A percentile compares a stretch with the other conserved stretches of the same genome.
phyloP scores from a whole-genome alignment of 2,329 filamentous ascomycete genomes.

The Fusarium gaditjirri region DNA sequence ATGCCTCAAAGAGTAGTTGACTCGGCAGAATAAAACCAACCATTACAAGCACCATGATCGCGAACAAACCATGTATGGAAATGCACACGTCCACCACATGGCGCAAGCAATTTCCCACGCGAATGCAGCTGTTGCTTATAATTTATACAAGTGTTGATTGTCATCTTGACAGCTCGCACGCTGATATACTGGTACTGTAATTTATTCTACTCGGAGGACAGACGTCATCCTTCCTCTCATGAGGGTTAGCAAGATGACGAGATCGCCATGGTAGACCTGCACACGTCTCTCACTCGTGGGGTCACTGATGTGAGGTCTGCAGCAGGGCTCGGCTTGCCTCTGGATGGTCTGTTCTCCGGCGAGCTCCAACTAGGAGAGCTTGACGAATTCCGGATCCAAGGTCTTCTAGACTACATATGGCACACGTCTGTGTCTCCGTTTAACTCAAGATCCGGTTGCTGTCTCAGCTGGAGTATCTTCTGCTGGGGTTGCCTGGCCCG shows the following conservation, averaged over 20 bases:
- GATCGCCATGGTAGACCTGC: slow-evolving; percentile 44
- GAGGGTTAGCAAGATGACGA: slow-evolving; percentile 42
- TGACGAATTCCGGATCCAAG: slow-evolving; percentile 40
- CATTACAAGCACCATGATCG: slow-evolving; percentile 24
- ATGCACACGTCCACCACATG: slow-evolving; percentile 14
- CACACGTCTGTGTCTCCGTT: slow-evolving; percentile 15
- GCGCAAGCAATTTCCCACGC: slow-evolving; percentile 6
- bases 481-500: slow-evolving; percentile 27
- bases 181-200: slow-evolving; percentile 35
- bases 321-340: slow-evolving; percentile 48
- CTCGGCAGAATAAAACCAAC: slow-evolving; percentile 16
- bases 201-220: slow-evolving; percentile 44
- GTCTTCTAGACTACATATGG: slow-evolving; percentile 38
- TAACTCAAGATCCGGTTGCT: slow-evolving; percentile 42
- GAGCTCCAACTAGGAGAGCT: slow-evolving; percentile 39
- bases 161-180: slow-evolving; percentile 30
- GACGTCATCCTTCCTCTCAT: slow-evolving; percentile 41
- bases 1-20: slow-evolving; percentile 16
- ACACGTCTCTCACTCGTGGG: slow-evolving; percentile 35
- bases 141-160: slow-evolving; percentile 17
- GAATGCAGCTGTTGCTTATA: slow-evolving; percentile 5
- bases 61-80: background rate
- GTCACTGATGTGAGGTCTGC: slow-evolving; percentile 36
- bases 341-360: slow-evolving; percentile 41
- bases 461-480: slow-evolving; percentile 32